These are phyloP conservation scores for Pochonia chlamydosporia DNA, from an alignment of 2,329 filamentous ascomycete species.

Conservation along the genomic window DNA sequence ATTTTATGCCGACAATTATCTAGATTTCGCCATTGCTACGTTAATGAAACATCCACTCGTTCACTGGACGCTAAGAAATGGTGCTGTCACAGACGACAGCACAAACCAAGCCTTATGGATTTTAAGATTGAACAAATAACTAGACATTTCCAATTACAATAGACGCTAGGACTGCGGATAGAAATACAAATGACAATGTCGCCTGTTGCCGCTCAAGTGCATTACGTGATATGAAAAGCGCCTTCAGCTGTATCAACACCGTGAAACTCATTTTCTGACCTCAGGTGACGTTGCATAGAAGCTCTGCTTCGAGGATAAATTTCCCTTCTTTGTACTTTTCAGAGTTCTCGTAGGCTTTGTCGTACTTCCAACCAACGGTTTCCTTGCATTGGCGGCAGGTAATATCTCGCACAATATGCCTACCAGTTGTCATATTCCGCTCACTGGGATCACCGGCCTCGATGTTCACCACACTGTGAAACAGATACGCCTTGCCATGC, in stretches of 20 bases:
- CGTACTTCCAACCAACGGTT: conserved; percentile 97
- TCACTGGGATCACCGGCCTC: conserved; percentile 78
- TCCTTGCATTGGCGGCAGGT: conserved; percentile 85
- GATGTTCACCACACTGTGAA: conserved; percentile 90
- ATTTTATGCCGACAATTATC: too few species aligned
- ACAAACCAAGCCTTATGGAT: too few species aligned
- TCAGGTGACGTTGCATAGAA: conserved; percentile 71
- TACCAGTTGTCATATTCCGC: conserved; percentile 95
- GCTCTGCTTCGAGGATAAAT: conserved; percentile 89
- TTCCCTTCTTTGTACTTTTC: conserved; percentile 99
- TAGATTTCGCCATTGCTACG: too few species aligned
- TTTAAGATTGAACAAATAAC: too few species aligned
- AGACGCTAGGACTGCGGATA: too few species aligned
- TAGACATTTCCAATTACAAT: too few species aligned
- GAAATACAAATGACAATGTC: not conserved
- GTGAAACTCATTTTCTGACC: not conserved
- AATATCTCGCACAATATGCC: conserved; percentile 92
- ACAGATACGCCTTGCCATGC: conserved; percentile 96
- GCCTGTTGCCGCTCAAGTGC: not conserved
- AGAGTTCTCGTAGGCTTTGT: conserved; percentile 84
- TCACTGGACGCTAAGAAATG: too few species aligned
- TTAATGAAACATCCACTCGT: too few species aligned
- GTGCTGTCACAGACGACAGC: too few species aligned
- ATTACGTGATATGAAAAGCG: not conserved
- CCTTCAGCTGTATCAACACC: not conserved